These are phyloP conservation scores for Hypoxylon subgilvum DNA, from an alignment of 495 filamentous ascomycete genomes.

Conservation along the genomic window DNA sequence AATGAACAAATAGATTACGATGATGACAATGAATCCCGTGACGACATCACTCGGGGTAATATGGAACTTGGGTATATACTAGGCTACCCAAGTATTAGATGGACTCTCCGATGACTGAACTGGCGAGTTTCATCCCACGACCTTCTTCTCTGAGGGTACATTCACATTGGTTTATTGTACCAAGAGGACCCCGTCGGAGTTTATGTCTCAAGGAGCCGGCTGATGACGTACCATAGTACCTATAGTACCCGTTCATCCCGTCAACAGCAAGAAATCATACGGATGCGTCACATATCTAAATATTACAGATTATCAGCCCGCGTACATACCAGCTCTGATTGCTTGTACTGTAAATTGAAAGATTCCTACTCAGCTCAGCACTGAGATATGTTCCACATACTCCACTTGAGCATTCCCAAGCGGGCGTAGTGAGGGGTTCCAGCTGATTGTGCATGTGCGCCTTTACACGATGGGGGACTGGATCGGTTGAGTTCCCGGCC, in stretches of 20 bases:
- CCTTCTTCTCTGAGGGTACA: too few species aligned
- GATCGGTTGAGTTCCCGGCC: constrained; percentile 21
- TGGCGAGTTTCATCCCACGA: too few species aligned
- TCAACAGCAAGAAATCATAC: too few species aligned
- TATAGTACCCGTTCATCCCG: not conserved
- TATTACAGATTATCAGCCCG: constrained; percentile 2
- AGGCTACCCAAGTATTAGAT: too few species aligned
- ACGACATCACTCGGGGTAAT: constrained; percentile 30
- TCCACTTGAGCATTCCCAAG: constrained; percentile 16
- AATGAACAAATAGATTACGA: constrained; percentile 23
- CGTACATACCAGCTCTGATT: too few species aligned
- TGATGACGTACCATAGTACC: constrained; percentile 21
- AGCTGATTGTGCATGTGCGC: constrained; percentile 32
- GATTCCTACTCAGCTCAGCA: constrained; percentile 18
- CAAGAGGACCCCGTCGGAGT: constrained; percentile 8
- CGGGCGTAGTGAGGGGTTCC: constrained; percentile 24
- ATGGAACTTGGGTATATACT: too few species aligned
- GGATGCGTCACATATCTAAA: constrained; percentile 11
- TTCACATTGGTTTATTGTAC: not conserved
- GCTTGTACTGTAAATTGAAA: constrained; percentile 9
- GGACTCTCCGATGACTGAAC: too few species aligned
- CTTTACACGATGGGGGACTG: constrained; percentile 5
- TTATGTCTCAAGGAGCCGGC: constrained; percentile 8
- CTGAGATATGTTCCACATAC: not conserved
- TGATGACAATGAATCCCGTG: constrained; percentile 32